Conservation (phyloP, 352 stramenopile genomes). For the Blastocystis sp. region DNA sequence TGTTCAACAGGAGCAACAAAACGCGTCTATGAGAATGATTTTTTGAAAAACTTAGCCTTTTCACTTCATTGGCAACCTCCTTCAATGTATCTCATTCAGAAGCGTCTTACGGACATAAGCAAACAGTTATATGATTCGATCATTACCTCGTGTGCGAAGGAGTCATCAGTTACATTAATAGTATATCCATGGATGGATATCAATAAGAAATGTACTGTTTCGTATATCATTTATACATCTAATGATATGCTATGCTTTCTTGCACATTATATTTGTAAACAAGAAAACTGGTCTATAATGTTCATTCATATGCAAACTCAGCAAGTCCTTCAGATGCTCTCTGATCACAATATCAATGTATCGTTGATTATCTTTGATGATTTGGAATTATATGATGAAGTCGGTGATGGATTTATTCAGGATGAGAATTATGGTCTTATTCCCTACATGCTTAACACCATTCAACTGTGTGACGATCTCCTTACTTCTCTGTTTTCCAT, state of each 20-base stretch:
- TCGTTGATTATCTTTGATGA: not conserved
- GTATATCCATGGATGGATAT: conserved; percentile 26
- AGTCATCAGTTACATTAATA: not conserved
- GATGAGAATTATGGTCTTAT: not conserved
- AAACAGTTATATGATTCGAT: not conserved
- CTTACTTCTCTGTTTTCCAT: not conserved
- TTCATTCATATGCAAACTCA: not conserved
- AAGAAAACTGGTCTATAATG: not conserved
- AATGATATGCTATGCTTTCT: not conserved
- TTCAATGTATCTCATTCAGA: conserved; percentile 22
- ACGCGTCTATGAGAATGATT: conserved; percentile 24
- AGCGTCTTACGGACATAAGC: not conserved
- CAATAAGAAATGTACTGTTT: conserved; percentile 19
- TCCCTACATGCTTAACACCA: not conserved
- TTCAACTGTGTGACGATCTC: not conserved
- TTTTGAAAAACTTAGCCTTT: conserved; percentile 12
- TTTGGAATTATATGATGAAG: not conserved
- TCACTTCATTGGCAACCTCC: conserved; percentile 14
- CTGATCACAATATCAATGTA: not conserved
- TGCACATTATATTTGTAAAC: not conserved
- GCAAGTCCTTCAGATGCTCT: not conserved
- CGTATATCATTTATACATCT: not conserved
- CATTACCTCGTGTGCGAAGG: not conserved
- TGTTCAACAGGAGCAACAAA: not conserved
- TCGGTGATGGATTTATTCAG: not conserved